These are phyloP conservation scores for Phalaenopsis hybrid DNA, from an alignment of 116 monocot genomes.

Conservation along the genomic window DNA sequence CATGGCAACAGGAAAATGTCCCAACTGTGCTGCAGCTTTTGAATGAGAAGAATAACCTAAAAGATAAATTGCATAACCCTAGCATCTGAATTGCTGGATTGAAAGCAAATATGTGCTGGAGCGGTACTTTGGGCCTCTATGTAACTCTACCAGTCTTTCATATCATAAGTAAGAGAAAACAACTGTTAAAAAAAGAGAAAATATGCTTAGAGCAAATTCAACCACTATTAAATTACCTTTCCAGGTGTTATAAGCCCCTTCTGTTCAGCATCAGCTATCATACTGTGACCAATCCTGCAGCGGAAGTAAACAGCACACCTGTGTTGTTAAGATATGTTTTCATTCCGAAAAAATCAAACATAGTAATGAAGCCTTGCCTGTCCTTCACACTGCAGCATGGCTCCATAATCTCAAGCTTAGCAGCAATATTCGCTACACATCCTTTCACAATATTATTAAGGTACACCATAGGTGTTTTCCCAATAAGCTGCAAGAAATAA, in stretches of 20 bases:
- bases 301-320: background rate
- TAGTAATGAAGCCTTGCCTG: slow-evolving; percentile 31
- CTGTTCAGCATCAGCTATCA: slow-evolving; percentile 83
- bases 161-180: background rate
- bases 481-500: slow-evolving; percentile 63
- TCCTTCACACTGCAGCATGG: slow-evolving; percentile 98
- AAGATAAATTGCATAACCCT: background rate
- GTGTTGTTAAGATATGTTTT: background rate
- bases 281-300: slow-evolving; percentile 81
- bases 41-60: background rate
- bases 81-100: background rate
- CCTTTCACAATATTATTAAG: slow-evolving; percentile 85
- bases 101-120: no score
- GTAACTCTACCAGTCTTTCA: no score
- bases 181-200: background rate
- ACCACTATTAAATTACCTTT: slow-evolving; percentile 38
- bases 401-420: slow-evolving; percentile 99
- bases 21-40: background rate
- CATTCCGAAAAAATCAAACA: background rate
- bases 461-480: slow-evolving; percentile 97
- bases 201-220: slow-evolving; percentile 1
- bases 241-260: slow-evolving; percentile 81
- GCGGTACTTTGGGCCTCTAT: no score
- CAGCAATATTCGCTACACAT: slow-evolving; percentile 79
- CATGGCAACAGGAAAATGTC: background rate